These are phyloP conservation scores for Fusarium sp. DNA, from an alignment of 2,329 filamentous ascomycete genomes.

Conservation along the genomic window DNA sequence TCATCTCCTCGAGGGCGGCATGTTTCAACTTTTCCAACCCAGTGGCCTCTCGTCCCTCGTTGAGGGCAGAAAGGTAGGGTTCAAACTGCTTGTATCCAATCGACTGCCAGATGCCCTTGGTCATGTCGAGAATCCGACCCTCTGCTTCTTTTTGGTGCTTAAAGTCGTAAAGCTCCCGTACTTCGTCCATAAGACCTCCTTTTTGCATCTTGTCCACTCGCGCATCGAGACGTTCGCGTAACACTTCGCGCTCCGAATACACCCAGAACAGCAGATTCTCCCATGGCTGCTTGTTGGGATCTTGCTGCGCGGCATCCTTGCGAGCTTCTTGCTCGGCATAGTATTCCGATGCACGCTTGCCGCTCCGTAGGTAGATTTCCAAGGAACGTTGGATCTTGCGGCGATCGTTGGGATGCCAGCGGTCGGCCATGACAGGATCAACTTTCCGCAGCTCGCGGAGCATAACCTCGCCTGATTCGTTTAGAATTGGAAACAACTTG, in stretches of 20 bases:
- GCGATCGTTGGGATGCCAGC: constrained; percentile 94
- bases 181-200: constrained; percentile 62
- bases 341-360: constrained; percentile 82
- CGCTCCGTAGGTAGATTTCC: constrained; percentile 88
- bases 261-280: constrained; percentile 85
- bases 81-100: constrained; percentile 96
- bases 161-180: constrained; percentile 58
- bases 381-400: constrained; percentile 91
- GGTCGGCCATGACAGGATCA: constrained; percentile 87
- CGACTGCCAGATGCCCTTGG: constrained; percentile 91
- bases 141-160: constrained; percentile 50
- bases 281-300: constrained; percentile 51
- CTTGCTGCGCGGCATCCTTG: constrained; percentile 47
- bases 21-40: constrained; percentile 66
- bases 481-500: constrained; percentile 73
- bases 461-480: constrained; percentile 76
- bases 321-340: constrained; percentile 79
- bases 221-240: constrained; percentile 77
- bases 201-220: constrained; percentile 88
- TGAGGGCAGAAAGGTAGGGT: constrained; percentile 69
- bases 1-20: constrained; percentile 77
- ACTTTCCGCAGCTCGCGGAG: constrained; percentile 78
- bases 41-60: constrained; percentile 41
- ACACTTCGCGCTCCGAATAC: constrained; percentile 74
- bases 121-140: constrained; percentile 73